Base-by-base conservation (phyloP, 495 filamentous ascomycete genomes). In the Podospora fimiseda region DNA sequence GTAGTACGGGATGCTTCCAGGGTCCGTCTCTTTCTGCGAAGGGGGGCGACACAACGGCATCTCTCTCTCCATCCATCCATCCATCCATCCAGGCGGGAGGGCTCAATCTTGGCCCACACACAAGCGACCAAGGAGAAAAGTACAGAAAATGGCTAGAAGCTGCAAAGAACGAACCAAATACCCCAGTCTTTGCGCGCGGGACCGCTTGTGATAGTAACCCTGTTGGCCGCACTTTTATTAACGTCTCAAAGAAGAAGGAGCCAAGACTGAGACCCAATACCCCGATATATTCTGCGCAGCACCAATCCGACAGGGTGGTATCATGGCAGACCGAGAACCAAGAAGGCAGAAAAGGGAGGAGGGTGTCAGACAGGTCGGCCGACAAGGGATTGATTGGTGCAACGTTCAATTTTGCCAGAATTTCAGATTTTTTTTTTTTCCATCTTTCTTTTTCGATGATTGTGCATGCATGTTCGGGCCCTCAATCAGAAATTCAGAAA, bases 211-310 rank as follows among this genome's bases (percentile, higher is more conserved):
- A 50, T 50, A 50, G 53, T 15, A 20, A 45, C 40, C 38, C 39
- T 39, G 49, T 21, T 48, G 37, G 39, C 21, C 40, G 23, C n/a
- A n/a, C 20, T 43, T 48, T 57, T 45, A 48, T 24, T 39, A 50
- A 20, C 48, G 22, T 56, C 55, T 58, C n/a, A 42, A 60, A 52
- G 52, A 41, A 56, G 57, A 50, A 60, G 57, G 57, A 60, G 57
- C 57, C 52, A 59, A 59, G 51, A 8, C 43, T 36, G 16, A 24
- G 42, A 15, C 19, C 36, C 50, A 55, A 59, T 52, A 45, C 48
- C 21, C 23, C 22, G 16, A 40, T 45, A n/a, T n/a, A 50, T 37
- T 24, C 22, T 19, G 44, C 36, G 22, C 44, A 21, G 41, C 21
- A 39, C 41, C n/a, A 43, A 33, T 20, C 40, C 43, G 23, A 37